A percentile compares a stretch with the other conserved stretches of the same genome.
Conservation (phyloP, 176 grass and related monocot genomes). For the Phoenix roebelenii region DNA sequence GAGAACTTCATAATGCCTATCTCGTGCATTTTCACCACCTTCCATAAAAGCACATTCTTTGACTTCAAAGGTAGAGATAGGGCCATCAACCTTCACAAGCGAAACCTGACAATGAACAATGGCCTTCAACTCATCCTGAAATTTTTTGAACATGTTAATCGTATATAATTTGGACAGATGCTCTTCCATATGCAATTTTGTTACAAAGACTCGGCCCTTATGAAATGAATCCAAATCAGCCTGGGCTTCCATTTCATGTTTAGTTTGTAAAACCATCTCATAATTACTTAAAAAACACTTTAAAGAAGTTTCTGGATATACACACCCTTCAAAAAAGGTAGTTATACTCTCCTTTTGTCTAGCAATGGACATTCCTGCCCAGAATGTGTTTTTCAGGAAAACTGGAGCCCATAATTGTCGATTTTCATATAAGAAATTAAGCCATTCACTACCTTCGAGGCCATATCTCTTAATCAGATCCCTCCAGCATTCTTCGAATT, state of each 20-base stretch:
- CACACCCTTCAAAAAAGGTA: conserved; percentile 45
- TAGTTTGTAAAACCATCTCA: conserved; percentile 33
- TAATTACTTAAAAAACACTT: conserved; percentile 42
- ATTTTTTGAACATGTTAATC: conserved; percentile 51
- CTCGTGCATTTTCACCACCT: conserved; percentile 26
- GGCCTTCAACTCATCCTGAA: conserved; percentile 64
- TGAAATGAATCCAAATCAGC: conserved; percentile 52
- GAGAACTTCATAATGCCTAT: conserved; percentile 54
- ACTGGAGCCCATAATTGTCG: conserved; percentile 55
- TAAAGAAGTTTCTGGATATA: conserved; percentile 42
- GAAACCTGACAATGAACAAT: conserved; percentile 40
- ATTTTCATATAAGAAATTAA: conserved; percentile 52
- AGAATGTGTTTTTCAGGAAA: conserved; percentile 60
- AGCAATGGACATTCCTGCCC: conserved; percentile 50
- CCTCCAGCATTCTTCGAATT: conserved; percentile 65
- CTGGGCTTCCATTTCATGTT: conserved; percentile 51
- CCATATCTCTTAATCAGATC: conserved; percentile 31
- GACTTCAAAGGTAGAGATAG: conserved; percentile 43
- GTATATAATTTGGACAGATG: conserved; percentile 65
- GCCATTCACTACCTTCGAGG: conserved; percentile 52
- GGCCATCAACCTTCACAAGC: conserved; percentile 27
- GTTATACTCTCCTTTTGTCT: conserved; percentile 25
- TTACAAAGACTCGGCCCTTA: conserved; percentile 28
- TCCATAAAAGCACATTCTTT: conserved; percentile 34
- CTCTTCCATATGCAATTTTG: conserved; percentile 60